A percentile compares a stretch with the other conserved stretches of the same genome.
Evolutionary conservation across 2,329 filamentous ascomycete species (phyloP).

Genomic region (Aureobasidium namibiae): DNA sequence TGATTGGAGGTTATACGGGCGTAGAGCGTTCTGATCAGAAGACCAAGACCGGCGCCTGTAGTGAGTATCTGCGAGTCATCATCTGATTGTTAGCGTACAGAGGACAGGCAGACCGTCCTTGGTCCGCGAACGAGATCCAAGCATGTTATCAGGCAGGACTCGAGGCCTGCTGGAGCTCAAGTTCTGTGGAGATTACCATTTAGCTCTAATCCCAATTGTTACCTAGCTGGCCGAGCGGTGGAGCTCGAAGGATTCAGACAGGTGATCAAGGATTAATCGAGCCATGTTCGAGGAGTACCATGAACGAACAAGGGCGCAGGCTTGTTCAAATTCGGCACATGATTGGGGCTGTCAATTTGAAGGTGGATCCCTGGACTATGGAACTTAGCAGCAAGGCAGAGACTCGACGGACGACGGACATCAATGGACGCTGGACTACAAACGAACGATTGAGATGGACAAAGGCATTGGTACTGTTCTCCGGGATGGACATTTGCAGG

Average conservation of each 20-base stretch:
- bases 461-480: neutral
- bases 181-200: too few species aligned
- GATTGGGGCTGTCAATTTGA: neutral
- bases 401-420: neutral
- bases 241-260: neutral
- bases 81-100: neutral
- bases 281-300: neutral
- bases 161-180: neutral
- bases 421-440: neutral
- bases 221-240: neutral
- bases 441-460: neutral
- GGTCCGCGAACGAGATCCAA: neutral
- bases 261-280: neutral
- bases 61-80: neutral
- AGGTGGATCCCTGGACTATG: neutral
- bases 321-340: neutral
- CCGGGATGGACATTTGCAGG: neutral
- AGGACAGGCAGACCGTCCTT: neutral
- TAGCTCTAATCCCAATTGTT: too few species aligned
- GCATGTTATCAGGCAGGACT: neutral
- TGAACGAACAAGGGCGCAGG: neutral
- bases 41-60: neutral
- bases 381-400: neutral
- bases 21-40: neutral
- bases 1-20: neutral